Percentiles rank a stretch among this genome's conserved stretches.
phyloP scores from a whole-genome alignment of 306 rosid genomes.

The Mimosa bimucronata region DNA sequence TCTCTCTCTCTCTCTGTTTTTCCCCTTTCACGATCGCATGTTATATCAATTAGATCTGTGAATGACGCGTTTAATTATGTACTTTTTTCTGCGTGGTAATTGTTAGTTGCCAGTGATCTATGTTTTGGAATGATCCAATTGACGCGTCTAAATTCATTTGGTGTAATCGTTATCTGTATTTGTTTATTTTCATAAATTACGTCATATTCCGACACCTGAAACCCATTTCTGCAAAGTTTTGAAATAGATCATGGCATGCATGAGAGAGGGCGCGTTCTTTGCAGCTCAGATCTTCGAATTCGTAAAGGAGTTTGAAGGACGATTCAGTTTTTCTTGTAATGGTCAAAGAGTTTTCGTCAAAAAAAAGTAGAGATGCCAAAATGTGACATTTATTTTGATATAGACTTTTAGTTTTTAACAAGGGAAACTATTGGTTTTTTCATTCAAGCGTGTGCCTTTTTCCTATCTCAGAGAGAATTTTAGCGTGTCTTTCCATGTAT shows the following conservation, averaged over 20 bases:
- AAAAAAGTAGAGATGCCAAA: background rate
- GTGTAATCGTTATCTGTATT: background rate
- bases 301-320: background rate
- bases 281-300: conserved; percentile 24
- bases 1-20: background rate
- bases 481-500: background rate
- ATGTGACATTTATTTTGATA: background rate
- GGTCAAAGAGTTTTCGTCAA: background rate
- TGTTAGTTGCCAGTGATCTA: background rate
- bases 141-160: background rate
- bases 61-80: background rate
- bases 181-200: background rate
- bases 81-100: background rate
- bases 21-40: background rate
- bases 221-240: background rate
- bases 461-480: background rate
- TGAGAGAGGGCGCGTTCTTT: conserved; percentile 4
- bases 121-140: background rate
- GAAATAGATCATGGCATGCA: conserved; percentile 26
- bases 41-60: conserved; percentile 28
- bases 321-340: background rate
- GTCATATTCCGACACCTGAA: background rate
- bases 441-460: background rate
- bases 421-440: background rate
- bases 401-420: background rate